These are phyloP conservation scores for Knufia petricola DNA, from an alignment of 2,329 filamentous ascomycete genomes.

Conservation along the genomic window DNA sequence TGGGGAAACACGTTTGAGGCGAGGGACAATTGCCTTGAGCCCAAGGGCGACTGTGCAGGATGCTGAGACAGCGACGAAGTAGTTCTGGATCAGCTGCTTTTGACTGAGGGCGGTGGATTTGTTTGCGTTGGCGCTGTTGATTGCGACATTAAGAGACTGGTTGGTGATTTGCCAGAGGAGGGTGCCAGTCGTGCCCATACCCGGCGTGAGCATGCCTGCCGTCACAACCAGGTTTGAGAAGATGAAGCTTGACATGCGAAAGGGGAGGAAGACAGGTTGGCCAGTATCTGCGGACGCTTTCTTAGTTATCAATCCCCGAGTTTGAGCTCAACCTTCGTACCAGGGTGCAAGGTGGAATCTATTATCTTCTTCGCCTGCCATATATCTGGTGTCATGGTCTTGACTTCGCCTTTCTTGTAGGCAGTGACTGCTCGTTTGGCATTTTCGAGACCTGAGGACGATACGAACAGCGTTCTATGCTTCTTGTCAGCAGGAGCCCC, in stretches of 20 bases:
- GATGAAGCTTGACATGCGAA: conserved; percentile 95
- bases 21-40: conserved; percentile 79
- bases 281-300: conserved; percentile 61
- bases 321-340: conserved; percentile 42
- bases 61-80: conserved; percentile 81
- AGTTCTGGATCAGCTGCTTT: conserved; percentile 75
- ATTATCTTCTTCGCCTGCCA: conserved; percentile 97
- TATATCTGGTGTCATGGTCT: conserved; percentile 76
- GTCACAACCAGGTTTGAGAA: conserved; percentile 91
- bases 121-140: conserved; percentile 94
- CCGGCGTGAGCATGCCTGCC: conserved; percentile 87
- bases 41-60: conserved; percentile 90
- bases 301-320: background rate
- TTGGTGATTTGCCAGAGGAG: conserved; percentile 92
- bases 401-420: conserved; percentile 77
- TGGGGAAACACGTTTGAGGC: conserved; percentile 66
- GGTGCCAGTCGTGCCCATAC: conserved; percentile 59
- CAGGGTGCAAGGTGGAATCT: conserved; percentile 90
- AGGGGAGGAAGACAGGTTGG: conserved; percentile 81
- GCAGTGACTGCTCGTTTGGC: conserved; percentile 71
- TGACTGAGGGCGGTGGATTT: conserved; percentile 84
- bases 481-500: background rate
- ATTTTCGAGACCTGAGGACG: conserved; percentile 66
- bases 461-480: conserved; percentile 73
- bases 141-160: conserved; percentile 94